A percentile compares a stretch with the other conserved stretches of the same genome.
These are phyloP conservation scores for Apiotrichum laibachii DNA, from an alignment of 1,284 basidiomycete species.

Conservation along the genomic window DNA sequence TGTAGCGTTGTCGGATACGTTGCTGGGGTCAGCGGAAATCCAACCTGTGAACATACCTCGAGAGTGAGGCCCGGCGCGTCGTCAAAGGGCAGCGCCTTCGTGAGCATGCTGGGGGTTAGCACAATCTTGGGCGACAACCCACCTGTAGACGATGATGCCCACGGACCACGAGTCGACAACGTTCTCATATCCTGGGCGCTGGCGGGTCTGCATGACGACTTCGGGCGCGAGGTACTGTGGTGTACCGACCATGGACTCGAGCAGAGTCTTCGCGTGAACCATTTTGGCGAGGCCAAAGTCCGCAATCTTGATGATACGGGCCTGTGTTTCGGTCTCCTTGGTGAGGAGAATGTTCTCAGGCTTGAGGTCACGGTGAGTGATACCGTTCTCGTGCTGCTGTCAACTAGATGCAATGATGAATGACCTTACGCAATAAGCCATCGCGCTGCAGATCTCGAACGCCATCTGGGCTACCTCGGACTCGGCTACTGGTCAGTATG, in stretches of 20 bases:
- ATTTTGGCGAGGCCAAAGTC: conserved; percentile 92
- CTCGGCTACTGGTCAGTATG: conserved; percentile 37
- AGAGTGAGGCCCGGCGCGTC: conserved; percentile 44
- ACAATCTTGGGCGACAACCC: conserved; percentile 30
- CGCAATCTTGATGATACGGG: conserved; percentile 59
- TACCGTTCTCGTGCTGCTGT: conserved; percentile 42
- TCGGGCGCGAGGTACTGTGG: conserved; percentile 51
- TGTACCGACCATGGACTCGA: conserved; percentile 52
- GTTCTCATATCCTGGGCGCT: conserved; percentile 68
- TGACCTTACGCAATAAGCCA: conserved; percentile 48
- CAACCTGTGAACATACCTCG: conserved; percentile 27
- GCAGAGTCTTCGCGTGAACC: conserved; percentile 44
- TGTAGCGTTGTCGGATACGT: conserved; percentile 57
- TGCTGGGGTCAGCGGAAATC: conserved; percentile 21
- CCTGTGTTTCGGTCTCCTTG: conserved; percentile 27
- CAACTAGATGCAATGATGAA: neutral
- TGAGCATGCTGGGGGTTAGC: conserved; percentile 46
- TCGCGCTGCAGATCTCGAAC: conserved; percentile 49
- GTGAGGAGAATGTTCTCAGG: conserved; percentile 60
- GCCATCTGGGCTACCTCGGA: conserved; percentile 40
- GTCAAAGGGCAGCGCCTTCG: conserved; percentile 51
- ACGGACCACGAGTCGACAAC: conserved; percentile 90
- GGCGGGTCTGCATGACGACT: conserved; percentile 68
- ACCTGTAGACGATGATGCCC: conserved; percentile 89
- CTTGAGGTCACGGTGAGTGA: conserved; percentile 89